Percentiles rank a stretch among this genome's conserved stretches.
phyloP scores from a whole-genome alignment of 1,284 basidiomycete genomes.

The Ganoderma multipileum region DNA sequence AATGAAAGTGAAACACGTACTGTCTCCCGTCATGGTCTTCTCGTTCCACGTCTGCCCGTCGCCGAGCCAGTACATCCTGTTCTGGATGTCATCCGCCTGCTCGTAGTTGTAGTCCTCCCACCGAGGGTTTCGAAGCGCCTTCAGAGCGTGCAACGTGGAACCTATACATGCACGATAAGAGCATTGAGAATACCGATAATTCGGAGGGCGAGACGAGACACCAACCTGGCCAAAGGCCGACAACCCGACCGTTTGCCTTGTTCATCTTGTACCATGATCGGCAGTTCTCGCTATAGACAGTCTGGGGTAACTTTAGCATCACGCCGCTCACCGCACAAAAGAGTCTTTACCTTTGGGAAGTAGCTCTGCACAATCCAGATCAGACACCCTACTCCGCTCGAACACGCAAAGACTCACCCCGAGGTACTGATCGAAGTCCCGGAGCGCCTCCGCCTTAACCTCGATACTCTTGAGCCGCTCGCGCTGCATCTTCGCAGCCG shows the following conservation, averaged over 20 bases:
- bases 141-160: slow-evolving; percentile 59
- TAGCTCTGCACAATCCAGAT: slow-evolving; percentile 3
- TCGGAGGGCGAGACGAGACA: not conserved
- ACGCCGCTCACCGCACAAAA: not conserved
- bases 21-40: slow-evolving; percentile 50
- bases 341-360: slow-evolving; percentile 8
- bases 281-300: slow-evolving; percentile 47
- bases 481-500: slow-evolving; percentile 61
- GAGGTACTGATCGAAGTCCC: slow-evolving; percentile 12
- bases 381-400: not conserved
- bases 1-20: slow-evolving; percentile 43
- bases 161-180: slow-evolving; percentile 39
- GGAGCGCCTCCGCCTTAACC: slow-evolving; percentile 10
- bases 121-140: slow-evolving; percentile 57
- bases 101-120: slow-evolving; percentile 75
- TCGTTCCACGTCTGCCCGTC: slow-evolving; percentile 58
- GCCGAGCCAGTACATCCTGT: slow-evolving; percentile 65
- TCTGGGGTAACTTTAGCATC: not conserved
- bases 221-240: slow-evolving; percentile 66
- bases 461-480: slow-evolving; percentile 63
- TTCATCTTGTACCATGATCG: slow-evolving; percentile 73
- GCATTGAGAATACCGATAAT: not conserved
- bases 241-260: slow-evolving; percentile 61
- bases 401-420: not conserved
- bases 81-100: slow-evolving; percentile 48